Percentiles rank a stretch among this genome's conserved stretches.
Evolutionary conservation across 2,329 filamentous ascomycete genomes (phyloP).

Genomic region (Rutstroemia sp.): DNA sequence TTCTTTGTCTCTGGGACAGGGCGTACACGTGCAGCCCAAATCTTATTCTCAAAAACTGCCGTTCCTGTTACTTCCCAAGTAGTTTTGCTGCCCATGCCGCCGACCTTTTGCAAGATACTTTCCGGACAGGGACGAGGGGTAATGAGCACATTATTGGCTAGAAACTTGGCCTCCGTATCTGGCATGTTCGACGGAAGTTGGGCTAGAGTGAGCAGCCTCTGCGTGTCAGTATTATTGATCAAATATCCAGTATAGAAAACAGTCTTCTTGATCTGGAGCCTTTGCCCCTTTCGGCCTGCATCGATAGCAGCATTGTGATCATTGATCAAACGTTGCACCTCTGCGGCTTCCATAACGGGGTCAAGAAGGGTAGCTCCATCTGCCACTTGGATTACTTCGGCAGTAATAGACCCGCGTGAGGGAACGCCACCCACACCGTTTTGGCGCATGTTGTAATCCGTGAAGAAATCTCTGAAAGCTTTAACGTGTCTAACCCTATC

Average conservation of each 20-base stretch:
- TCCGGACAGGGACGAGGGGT: conserved; percentile 67
- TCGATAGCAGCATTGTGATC: conserved; percentile 63
- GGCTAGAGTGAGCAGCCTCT: conserved; percentile 64
- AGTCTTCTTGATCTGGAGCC: conserved; percentile 71
- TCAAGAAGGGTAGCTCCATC: conserved; percentile 69
- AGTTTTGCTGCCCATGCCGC: conserved; percentile 77
- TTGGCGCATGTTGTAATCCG: conserved; percentile 60
- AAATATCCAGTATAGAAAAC: conserved; percentile 92
- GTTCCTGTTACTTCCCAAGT: conserved; percentile 77
- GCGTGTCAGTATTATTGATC: conserved; percentile 63
- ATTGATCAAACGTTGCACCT: conserved; percentile 86
- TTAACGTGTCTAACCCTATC: conserved; percentile 63
- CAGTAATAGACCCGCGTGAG: conserved; percentile 57
- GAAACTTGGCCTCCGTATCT: conserved; percentile 66
- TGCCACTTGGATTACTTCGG: conserved; percentile 80
- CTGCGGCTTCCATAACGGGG: conserved; percentile 70
- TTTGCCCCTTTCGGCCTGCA: conserved; percentile 33
- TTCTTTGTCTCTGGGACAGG: conserved; percentile 61
- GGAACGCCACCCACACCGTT: conserved; percentile 40
- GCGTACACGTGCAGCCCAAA: conserved; percentile 79
- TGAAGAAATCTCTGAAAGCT: conserved; percentile 79
- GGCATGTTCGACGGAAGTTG: conserved; percentile 53
- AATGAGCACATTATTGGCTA: conserved; percentile 89
- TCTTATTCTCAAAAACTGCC: conserved; percentile 65
- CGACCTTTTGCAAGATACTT: conserved; percentile 71